Conservation (phyloP, 2,329 filamentous ascomycete species). For the Fusarium bulbicola region DNA sequence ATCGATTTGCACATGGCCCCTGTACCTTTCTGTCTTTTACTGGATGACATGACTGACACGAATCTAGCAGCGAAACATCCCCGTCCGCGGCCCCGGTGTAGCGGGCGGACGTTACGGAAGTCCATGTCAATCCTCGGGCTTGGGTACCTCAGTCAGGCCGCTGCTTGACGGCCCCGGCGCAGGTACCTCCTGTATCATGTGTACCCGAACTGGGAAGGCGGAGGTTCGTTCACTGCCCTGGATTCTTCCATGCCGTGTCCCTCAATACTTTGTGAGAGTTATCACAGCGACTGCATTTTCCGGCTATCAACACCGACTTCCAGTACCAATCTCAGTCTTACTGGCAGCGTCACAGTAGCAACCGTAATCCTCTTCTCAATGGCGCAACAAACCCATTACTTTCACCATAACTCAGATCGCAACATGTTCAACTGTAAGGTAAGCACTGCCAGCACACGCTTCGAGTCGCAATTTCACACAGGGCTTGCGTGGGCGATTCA, state of each 20-base stretch:
- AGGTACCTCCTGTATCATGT: constrained; percentile 21
- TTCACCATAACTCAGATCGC: constrained; percentile 1
- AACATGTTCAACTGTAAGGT: neutral
- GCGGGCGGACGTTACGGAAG: constrained; percentile 6
- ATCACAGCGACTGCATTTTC: constrained; percentile 10
- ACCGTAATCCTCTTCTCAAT: neutral
- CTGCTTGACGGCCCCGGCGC: neutral
- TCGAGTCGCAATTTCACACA: constrained; percentile 31
- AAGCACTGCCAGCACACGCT: constrained; percentile 16
- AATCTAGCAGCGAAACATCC: constrained; percentile 5
- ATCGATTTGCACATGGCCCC: constrained; percentile 24
- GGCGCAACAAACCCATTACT: neutral
- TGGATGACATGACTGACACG: constrained; percentile 1
- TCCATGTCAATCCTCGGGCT: constrained; percentile 26
- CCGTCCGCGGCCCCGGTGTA: constrained; percentile 24
- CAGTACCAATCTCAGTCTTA: neutral
- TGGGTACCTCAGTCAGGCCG: constrained; percentile 32
- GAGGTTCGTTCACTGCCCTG: constrained; percentile 11
- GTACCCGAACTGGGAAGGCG: constrained; percentile 24
- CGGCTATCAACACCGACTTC: neutral
- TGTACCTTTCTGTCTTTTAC: constrained; percentile 10
- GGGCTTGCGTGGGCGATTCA: constrained; percentile 35
- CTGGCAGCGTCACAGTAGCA: neutral
- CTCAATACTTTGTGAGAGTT: neutral
- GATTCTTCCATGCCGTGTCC: neutral